Conservation (phyloP, 2,329 filamentous ascomycete species). For the Arthroderma sp. region DNA sequence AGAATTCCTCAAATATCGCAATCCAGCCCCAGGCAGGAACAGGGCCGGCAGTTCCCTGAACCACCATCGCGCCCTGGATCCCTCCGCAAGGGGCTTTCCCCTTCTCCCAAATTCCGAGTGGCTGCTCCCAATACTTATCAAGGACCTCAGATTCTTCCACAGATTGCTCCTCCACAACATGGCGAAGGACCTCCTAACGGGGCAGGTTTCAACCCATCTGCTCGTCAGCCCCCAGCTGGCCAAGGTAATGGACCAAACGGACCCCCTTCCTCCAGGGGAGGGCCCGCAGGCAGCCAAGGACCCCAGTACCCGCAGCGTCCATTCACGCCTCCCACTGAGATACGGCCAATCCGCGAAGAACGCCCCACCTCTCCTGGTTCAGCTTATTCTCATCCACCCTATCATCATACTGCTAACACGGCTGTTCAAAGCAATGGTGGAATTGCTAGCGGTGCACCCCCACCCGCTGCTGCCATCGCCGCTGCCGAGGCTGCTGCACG, state of each 20-base stretch:
- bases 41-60: slow-evolving; percentile 56
- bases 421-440: slow-evolving; percentile 26
- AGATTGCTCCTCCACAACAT: slow-evolving; percentile 34
- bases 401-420: slow-evolving; percentile 56
- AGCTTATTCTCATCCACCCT: slow-evolving; percentile 69
- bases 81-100: slow-evolving; percentile 41
- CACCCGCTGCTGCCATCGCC: slow-evolving; percentile 51
- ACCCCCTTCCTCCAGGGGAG: not conserved
- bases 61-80: slow-evolving; percentile 41
- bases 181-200: slow-evolving; percentile 20
- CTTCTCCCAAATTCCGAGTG: slow-evolving; percentile 47
- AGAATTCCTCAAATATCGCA: slow-evolving; percentile 58
- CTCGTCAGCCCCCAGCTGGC: slow-evolving; percentile 32
- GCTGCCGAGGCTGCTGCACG: slow-evolving; percentile 56
- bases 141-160: slow-evolving; percentile 37
- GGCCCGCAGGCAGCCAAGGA: slow-evolving; percentile 46
- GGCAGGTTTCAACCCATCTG: slow-evolving; percentile 20
- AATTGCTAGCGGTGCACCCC: slow-evolving; percentile 56
- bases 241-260: slow-evolving; percentile 16
- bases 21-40: slow-evolving; percentile 63
- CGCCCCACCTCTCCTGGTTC: slow-evolving; percentile 85
- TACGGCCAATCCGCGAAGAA: slow-evolving; percentile 68
- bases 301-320: slow-evolving; percentile 58
- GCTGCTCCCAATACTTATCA: slow-evolving; percentile 40
- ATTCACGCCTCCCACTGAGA: slow-evolving; percentile 70